These are phyloP conservation scores for Allantophomopsis cytisporea DNA, from an alignment of 2,329 filamentous ascomycete species.

Conservation along the genomic window DNA sequence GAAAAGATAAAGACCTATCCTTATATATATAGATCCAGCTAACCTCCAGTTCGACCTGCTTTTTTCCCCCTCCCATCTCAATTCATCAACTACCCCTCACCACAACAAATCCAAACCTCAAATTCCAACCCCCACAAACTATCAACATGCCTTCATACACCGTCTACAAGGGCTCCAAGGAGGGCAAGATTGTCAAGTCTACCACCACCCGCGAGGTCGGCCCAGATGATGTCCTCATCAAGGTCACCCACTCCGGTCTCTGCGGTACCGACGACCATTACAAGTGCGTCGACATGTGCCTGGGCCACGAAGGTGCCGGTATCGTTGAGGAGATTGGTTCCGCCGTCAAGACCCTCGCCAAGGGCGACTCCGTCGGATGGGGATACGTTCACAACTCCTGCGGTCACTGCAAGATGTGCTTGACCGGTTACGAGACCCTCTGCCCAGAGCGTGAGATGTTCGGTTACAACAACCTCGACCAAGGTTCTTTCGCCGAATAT, in stretches of 20 bases:
- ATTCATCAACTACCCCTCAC: too few species aligned
- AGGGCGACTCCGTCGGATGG: constrained; percentile 33
- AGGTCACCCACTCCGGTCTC: constrained; percentile 51
- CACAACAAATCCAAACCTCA: too few species aligned
- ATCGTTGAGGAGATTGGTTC: constrained; percentile 25
- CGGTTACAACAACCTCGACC: constrained; percentile 26
- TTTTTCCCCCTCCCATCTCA: too few species aligned
- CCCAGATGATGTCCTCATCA: constrained; percentile 44
- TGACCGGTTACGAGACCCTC: constrained; percentile 27
- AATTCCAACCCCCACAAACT: neutral
- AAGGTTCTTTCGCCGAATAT: constrained; percentile 29
- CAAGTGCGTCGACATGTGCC: constrained; percentile 20
- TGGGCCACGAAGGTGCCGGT: constrained; percentile 37
- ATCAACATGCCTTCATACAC: constrained; percentile 28
- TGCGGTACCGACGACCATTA: constrained; percentile 44
- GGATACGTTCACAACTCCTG: constrained; percentile 27
- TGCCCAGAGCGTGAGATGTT: constrained; percentile 27
- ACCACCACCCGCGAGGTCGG: constrained; percentile 29
- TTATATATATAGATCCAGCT: too few species aligned
- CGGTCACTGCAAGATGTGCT: constrained; percentile 28
- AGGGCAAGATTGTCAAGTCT: constrained; percentile 37
- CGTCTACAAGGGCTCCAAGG: constrained; percentile 47
- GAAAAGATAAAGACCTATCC: too few species aligned
- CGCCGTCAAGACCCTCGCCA: constrained; percentile 22
- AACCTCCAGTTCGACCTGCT: too few species aligned